A percentile compares a stretch with the other conserved stretches of the same genome.
These are phyloP conservation scores for Rhizopogon vesiculosus DNA, from an alignment of 768 basidiomycete genomes.

Conservation along the genomic window DNA sequence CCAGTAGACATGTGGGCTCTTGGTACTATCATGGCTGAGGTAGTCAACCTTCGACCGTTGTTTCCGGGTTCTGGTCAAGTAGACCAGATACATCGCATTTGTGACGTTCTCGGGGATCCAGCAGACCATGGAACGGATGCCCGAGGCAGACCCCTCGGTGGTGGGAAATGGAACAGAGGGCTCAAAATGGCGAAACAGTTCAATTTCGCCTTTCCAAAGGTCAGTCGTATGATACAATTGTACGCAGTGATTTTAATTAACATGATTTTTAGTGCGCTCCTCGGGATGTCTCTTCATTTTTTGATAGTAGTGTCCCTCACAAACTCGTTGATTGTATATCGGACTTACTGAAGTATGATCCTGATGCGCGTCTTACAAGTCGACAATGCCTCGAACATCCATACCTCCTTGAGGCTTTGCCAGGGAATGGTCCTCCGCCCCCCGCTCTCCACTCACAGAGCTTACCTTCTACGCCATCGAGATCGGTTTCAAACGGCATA, in stretches of 20 bases:
- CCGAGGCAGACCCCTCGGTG: conserved; percentile 67
- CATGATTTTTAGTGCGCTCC: conserved; percentile 49
- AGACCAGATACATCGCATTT: conserved; percentile 90
- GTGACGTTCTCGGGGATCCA: conserved; percentile 92
- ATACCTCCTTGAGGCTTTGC: conserved; percentile 80
- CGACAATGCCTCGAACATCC: conserved; percentile 83
- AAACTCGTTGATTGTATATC: conserved; percentile 89
- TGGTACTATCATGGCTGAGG: conserved; percentile 96
- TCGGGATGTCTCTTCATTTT: conserved; percentile 64
- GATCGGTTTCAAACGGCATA: conserved; percentile 31
- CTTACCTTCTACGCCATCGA: conserved; percentile 30
- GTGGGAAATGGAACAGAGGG: conserved; percentile 84
- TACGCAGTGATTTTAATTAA: conserved; percentile 2
- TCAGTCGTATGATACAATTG: conserved; percentile 30
- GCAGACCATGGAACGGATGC: conserved; percentile 76
- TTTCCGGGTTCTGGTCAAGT: conserved; percentile 93
- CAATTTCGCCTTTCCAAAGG: conserved; percentile 89
- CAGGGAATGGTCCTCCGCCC: conserved; percentile 63
- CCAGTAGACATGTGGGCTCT: conserved; percentile 99
- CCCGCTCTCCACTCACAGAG: conserved; percentile 42
- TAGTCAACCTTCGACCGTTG: conserved; percentile 90
- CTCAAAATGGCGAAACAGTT: conserved; percentile 82
- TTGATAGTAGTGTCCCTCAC: conserved; percentile 71
- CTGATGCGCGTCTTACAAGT: conserved; percentile 80
- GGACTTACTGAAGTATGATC: conserved; percentile 90